phyloP scores from a whole-genome alignment of 768 basidiomycete genomes.

The Pholiota molesta region DNA sequence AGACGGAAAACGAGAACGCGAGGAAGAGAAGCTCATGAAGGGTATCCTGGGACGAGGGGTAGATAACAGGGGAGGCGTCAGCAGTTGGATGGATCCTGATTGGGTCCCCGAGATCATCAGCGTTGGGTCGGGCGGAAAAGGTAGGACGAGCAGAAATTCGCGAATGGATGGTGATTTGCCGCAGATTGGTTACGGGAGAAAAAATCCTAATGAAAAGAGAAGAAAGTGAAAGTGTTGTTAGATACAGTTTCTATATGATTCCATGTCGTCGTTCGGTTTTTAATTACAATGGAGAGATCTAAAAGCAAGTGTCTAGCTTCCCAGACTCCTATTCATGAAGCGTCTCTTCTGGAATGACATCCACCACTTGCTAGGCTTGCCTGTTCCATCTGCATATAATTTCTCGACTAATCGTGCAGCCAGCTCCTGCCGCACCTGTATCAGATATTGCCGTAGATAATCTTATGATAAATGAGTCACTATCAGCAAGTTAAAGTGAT shows the following conservation, averaged over 20 bases:
- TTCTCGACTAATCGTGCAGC: slow-evolving; percentile 84
- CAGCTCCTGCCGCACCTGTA: slow-evolving; percentile 91
- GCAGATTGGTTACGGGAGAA: slow-evolving; percentile 82
- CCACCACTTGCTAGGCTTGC: slow-evolving; percentile 99
- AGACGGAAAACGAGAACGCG: slow-evolving; percentile 73
- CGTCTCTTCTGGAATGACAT: slow-evolving; percentile 99
- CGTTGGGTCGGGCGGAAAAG: slow-evolving; percentile 71
- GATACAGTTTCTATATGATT: neutral
- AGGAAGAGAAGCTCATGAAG: slow-evolving; percentile 76
- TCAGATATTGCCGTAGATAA: slow-evolving; percentile 87
- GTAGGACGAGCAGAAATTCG: slow-evolving; percentile 52
- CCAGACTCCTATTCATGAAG: slow-evolving; percentile 92
- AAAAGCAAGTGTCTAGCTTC: slow-evolving; percentile 45
- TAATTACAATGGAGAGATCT: slow-evolving; percentile 23
- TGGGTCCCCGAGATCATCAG: slow-evolving; percentile 85
- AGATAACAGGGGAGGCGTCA: slow-evolving; percentile 54
- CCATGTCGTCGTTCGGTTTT: slow-evolving; percentile 12
- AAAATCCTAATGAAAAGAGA: slow-evolving; percentile 86
- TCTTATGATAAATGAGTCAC: slow-evolving; percentile 49
- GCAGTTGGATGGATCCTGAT: slow-evolving; percentile 95
- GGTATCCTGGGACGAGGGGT: slow-evolving; percentile 53
- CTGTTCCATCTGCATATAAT: slow-evolving; percentile 90
- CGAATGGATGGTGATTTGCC: slow-evolving; percentile 74
- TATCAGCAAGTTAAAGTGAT: neutral
- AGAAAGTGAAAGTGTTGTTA: slow-evolving; percentile 24